These are phyloP conservation scores for Lachancea fermentati DNA, from an alignment of 805 yeast genomes.

Conservation along the genomic window DNA sequence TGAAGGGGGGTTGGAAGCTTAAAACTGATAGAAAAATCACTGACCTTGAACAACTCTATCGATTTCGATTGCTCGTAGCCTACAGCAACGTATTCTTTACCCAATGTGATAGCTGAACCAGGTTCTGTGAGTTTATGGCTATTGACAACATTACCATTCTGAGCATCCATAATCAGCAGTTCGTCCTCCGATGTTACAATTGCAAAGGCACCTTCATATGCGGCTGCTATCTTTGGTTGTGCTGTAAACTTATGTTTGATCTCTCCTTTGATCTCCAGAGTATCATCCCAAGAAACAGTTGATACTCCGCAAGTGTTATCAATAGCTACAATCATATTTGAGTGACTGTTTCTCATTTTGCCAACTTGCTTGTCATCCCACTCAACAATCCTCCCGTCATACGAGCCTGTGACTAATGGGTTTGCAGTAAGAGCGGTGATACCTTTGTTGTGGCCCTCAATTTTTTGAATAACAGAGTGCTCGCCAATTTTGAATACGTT, in stretches of 20 bases:
- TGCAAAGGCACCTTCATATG: constrained; percentile 34
- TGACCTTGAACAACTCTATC: constrained; percentile 37
- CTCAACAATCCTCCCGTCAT: constrained; percentile 66
- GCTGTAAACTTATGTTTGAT: constrained; percentile 29
- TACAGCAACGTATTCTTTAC: constrained; percentile 41
- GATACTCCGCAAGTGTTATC: constrained; percentile 30
- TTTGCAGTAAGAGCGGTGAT: constrained; percentile 53
- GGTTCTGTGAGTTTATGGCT: constrained; percentile 32
- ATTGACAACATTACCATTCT: constrained; percentile 29
- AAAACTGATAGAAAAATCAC: constrained; percentile 29
- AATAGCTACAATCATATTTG: constrained; percentile 59
- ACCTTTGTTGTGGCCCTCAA: constrained; percentile 78
- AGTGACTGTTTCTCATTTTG: constrained; percentile 42
- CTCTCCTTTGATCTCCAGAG: constrained; percentile 38
- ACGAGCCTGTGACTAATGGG: constrained; percentile 56
- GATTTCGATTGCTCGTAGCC: constrained; percentile 40
- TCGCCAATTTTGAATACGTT: constrained; percentile 47
- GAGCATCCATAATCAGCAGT: constrained; percentile 31
- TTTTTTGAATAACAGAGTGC: constrained; percentile 28
- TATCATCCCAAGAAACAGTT: constrained; percentile 90
- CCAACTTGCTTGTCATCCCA: constrained; percentile 49
- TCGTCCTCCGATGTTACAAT: constrained; percentile 43
- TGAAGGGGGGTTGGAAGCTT: constrained; percentile 43
- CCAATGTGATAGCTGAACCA: constrained; percentile 44
- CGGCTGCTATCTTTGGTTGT: constrained; percentile 48